Base-by-base conservation (phyloP, 495 filamentous ascomycete species). In the Wilcoxina mikolae region DNA sequence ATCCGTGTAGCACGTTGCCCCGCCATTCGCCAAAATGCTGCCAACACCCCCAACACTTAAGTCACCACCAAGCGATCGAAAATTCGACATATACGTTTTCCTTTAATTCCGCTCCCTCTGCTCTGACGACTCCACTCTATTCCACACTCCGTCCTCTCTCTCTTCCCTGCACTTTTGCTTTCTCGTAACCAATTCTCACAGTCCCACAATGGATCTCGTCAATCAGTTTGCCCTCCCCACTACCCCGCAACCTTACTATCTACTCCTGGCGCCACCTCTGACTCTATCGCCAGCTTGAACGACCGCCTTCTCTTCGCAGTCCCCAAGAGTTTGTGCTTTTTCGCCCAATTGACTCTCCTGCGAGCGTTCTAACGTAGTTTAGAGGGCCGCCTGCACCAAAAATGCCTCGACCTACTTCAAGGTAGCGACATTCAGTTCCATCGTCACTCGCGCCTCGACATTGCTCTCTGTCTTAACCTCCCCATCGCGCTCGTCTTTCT, bases 401-500 rank as follows among this genome's bases (percentile, higher is more conserved):
- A 83, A 45, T 77, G 81, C 54, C 77, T 98, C 23, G 85, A 95
- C 68, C 82, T 98, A 48, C 83, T 98, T 57, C 73, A 84, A 59
- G 91, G 91, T 66, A 85, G 80, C 59, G 91, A 96, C 69, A 91
- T 98, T 62, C 87, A 98, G 71, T 98, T 96, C 73, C 81, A 80
- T 60, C 83, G 89, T 67, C 85, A 93, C 72, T 83, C 79, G 67
- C 85, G 91, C 47, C 83, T 94, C 57, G 91, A 98, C 69, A 95
- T 96, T 69, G 91, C 91, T 12, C 79, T 96, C 20, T 89, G 94
- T 66, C 85, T 91, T 73, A 96, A 96, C 71, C 78, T 89, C 28
- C 86, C 85, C 27, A 86, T 98, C 56, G 93, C 90, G 11, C 85
- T 98, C 57, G 79, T 98, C 69, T 98, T 98, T 76, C 86, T 98